Conservation (phyloP, 2,329 filamentous ascomycete species). For the Fusarium lyarnte region DNA sequence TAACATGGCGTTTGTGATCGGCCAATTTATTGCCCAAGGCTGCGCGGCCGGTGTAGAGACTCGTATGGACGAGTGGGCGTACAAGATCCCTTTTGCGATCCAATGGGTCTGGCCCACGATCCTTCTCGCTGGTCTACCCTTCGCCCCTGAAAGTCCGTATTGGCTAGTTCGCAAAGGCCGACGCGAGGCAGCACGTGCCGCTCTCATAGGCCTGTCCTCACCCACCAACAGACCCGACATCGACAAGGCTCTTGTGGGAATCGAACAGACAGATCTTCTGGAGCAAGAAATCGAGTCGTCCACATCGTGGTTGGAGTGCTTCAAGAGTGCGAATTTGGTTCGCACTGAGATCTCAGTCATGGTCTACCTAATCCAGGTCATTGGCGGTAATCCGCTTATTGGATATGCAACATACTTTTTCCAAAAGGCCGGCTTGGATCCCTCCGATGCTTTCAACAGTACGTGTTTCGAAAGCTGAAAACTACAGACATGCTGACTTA, state of each 20-base stretch:
- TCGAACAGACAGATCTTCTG: conserved; percentile 64
- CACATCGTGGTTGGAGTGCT: conserved; percentile 56
- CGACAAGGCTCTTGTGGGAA: conserved; percentile 65
- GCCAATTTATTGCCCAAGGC: conserved; percentile 45
- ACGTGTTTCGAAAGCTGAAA: neutral
- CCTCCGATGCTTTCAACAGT: conserved; percentile 47
- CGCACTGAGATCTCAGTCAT: conserved; percentile 57
- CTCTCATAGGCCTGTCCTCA: conserved; percentile 41
- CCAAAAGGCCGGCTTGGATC: conserved; percentile 54
- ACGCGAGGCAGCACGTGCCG: conserved; percentile 40
- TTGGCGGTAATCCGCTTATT: conserved; percentile 51
- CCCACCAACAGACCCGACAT: conserved; percentile 55
- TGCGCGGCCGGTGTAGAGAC: conserved; percentile 46
- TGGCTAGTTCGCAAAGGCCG: conserved; percentile 44
- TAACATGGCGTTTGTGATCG: conserved; percentile 55
- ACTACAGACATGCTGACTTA: neutral
- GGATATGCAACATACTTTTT: conserved; percentile 60
- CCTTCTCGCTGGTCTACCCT: conserved; percentile 40
- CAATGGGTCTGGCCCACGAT: conserved; percentile 50
- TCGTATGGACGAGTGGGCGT: conserved; percentile 45
- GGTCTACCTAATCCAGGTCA: conserved; percentile 53
- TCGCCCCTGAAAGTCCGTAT: conserved; percentile 49
- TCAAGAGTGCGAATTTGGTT: conserved; percentile 57
- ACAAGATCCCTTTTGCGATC: conserved; percentile 49
- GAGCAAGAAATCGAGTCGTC: conserved; percentile 53